A percentile compares a stretch with the other conserved stretches of the same genome.
phyloP scores from a whole-genome alignment of 495 filamentous ascomycete species.

The Penicillium angulare region DNA sequence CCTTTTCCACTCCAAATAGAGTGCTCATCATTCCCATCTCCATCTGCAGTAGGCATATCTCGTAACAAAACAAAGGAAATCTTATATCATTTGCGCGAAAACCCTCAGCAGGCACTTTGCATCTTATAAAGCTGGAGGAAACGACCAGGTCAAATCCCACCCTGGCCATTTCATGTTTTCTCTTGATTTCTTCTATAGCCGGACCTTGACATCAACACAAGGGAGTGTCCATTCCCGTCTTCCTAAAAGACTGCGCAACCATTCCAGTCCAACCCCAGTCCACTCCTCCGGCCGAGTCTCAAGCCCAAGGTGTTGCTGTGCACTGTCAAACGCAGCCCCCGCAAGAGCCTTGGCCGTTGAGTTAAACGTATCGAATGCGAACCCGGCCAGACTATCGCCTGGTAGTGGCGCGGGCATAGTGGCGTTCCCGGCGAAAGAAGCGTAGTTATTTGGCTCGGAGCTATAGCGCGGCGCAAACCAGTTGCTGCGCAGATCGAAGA shows the following conservation, averaged over 20 bases:
- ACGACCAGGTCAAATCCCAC: neutral
- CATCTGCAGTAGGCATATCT: too few species aligned
- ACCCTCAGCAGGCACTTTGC: too few species aligned
- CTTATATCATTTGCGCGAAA: too few species aligned
- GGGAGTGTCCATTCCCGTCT: constrained; percentile 78
- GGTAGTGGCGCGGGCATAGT: constrained; percentile 18
- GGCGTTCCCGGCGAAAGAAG: constrained; percentile 17
- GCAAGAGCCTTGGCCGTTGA: constrained; percentile 65
- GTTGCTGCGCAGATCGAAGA: constrained; percentile 79
- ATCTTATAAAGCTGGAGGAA: too few species aligned
- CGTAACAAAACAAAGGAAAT: too few species aligned
- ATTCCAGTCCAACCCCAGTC: constrained; percentile 80
- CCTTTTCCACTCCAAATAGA: too few species aligned
- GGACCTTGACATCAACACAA: constrained; percentile 78
- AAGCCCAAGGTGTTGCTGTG: constrained; percentile 44
- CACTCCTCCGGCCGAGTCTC: constrained; percentile 50
- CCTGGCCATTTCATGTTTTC: neutral
- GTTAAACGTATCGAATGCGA: constrained; percentile 62
- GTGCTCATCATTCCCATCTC: too few species aligned
- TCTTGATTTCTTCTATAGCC: constrained; percentile 47
- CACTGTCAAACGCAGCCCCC: constrained; percentile 62
- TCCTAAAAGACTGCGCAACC: constrained; percentile 74
- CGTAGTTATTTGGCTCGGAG: constrained; percentile 22
- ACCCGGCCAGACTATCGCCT: constrained; percentile 40
- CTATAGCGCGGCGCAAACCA: constrained; percentile 73